Percentiles rank a stretch among this genome's conserved stretches.
Conservation (phyloP, 164 flowering plant species). For the Tetracentron sinense region DNA sequence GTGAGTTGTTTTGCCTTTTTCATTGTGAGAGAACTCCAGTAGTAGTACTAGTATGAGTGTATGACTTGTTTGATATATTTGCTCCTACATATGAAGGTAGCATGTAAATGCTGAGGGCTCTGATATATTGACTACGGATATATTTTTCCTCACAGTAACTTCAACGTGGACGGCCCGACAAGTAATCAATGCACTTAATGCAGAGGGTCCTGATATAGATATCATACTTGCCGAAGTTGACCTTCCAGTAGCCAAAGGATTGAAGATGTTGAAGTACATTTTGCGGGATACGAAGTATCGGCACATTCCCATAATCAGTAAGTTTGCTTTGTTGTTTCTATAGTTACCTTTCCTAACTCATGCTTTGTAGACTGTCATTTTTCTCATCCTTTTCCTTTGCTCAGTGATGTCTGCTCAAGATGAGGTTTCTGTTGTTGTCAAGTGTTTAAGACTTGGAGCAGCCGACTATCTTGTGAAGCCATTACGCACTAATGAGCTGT, state of each 20-base stretch:
- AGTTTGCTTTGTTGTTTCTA: slow-evolving; percentile 17
- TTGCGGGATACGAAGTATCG: slow-evolving; percentile 62
- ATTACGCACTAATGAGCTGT: slow-evolving; percentile 85
- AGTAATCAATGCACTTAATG: slow-evolving; percentile 95
- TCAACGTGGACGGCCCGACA: slow-evolving; percentile 90
- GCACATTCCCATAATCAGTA: slow-evolving; percentile 92
- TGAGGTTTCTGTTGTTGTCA: slow-evolving; percentile 89
- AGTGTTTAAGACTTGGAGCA: slow-evolving; percentile 94
- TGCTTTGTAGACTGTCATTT: too few relatives aligned
- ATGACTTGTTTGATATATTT: too few relatives aligned
- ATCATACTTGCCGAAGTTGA: slow-evolving; percentile 92
- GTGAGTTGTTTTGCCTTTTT: too few relatives aligned
- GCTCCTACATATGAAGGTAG: too few relatives aligned
- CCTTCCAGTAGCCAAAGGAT: slow-evolving; percentile 87
- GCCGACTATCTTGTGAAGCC: slow-evolving; percentile 99
- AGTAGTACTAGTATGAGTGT: too few relatives aligned
- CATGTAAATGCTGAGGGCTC: too few relatives aligned
- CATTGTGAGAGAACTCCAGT: too few relatives aligned
- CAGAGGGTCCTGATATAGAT: slow-evolving; percentile 91
- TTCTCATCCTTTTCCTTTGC: too few relatives aligned
- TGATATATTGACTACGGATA: slow-evolving; percentile 6
- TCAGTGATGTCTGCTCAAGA: slow-evolving; percentile 98
- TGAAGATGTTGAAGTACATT: slow-evolving; percentile 90
- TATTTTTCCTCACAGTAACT: slow-evolving; percentile 55
- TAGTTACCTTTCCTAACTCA: neutral